phyloP scores from a whole-genome alignment of 2,329 filamentous ascomycete genomes.

The Apiospora aurea region DNA sequence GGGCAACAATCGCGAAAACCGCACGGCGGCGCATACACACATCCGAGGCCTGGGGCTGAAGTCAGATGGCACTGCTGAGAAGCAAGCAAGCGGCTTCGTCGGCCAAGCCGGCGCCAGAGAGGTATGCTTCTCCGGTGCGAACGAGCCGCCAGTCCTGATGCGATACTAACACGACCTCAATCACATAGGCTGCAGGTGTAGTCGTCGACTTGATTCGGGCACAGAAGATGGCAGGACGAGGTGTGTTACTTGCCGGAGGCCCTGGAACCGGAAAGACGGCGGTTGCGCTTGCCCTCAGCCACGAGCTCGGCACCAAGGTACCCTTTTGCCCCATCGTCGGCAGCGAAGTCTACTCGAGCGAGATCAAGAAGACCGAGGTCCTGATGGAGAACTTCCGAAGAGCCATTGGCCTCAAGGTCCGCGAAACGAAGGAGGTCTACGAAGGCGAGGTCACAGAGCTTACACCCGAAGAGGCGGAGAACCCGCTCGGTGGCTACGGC shows the following conservation, averaged over 20 bases:
- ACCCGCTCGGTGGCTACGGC: conserved; percentile 94
- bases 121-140: conserved; percentile 55
- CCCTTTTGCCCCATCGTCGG: conserved; percentile 98
- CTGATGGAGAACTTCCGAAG: conserved; percentile 99
- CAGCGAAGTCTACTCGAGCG: conserved; percentile 96
- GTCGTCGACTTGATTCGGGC: conserved; percentile 95
- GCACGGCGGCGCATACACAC: conserved; percentile 95
- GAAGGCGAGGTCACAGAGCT: conserved; percentile 98
- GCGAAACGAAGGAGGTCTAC: conserved; percentile 99
- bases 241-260: conserved; percentile 90
- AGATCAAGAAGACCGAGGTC: conserved; percentile 99
- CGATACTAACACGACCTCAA: conserved; percentile 1
- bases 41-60: conserved; percentile 94
- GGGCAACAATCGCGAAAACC: conserved; percentile 91
- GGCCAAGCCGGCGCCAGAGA: conserved; percentile 89
- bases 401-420: conserved; percentile 94
- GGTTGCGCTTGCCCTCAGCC: conserved; percentile 91
- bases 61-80: conserved; percentile 84
- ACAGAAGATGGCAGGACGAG: conserved; percentile 97
- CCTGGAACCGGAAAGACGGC: conserved; percentile 98
- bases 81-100: conserved; percentile 82
- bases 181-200: conserved; percentile 83
- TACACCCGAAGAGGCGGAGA: conserved; percentile 97
- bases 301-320: conserved; percentile 97
- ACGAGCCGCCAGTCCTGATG: background rate